A percentile compares a stretch with the other conserved stretches of the same genome.
phyloP scores from a whole-genome alignment of 2,329 filamentous ascomycete species.

The Aspergillus thermomutatus region DNA sequence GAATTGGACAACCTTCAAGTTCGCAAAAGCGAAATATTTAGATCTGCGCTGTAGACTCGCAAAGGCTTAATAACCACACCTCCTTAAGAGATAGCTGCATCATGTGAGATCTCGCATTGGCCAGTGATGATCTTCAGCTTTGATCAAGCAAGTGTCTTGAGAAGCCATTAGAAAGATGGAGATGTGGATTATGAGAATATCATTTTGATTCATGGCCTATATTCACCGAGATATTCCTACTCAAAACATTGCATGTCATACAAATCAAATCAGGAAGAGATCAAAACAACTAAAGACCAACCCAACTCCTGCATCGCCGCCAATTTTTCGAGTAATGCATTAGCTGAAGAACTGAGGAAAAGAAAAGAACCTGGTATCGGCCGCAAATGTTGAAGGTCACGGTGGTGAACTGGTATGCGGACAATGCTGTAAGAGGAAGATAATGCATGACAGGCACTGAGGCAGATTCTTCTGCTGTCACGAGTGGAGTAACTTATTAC shows the following conservation, averaged over 20 bases:
- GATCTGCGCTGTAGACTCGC: not conserved
- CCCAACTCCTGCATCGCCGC: not conserved
- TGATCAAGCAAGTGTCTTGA: not conserved
- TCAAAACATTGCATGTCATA: not conserved
- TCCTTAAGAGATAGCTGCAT: not conserved
- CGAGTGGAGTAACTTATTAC: slow-evolving; percentile 56
- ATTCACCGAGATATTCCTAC: not conserved
- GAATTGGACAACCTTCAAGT: not conserved
- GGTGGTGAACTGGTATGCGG: not conserved
- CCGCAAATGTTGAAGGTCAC: not conserved
- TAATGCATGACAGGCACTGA: slow-evolving; percentile 2
- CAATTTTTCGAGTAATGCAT: not conserved
- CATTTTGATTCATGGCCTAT: not conserved
- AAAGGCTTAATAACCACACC: not conserved
- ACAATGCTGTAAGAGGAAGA: not conserved
- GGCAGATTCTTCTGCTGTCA: slow-evolving; percentile 20
- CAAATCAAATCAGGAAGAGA: not conserved
- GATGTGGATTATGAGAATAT: not conserved
- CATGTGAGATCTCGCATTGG: not conserved
- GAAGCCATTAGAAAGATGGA: not conserved
- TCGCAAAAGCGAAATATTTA: not conserved
- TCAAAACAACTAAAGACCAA: not conserved
- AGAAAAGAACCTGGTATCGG: not conserved
- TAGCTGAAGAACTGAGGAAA: not conserved
- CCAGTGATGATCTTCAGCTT: not conserved